Base-by-base conservation (phyloP, 2,329 filamentous ascomycete genomes). In the Alternaria viburni region DNA sequence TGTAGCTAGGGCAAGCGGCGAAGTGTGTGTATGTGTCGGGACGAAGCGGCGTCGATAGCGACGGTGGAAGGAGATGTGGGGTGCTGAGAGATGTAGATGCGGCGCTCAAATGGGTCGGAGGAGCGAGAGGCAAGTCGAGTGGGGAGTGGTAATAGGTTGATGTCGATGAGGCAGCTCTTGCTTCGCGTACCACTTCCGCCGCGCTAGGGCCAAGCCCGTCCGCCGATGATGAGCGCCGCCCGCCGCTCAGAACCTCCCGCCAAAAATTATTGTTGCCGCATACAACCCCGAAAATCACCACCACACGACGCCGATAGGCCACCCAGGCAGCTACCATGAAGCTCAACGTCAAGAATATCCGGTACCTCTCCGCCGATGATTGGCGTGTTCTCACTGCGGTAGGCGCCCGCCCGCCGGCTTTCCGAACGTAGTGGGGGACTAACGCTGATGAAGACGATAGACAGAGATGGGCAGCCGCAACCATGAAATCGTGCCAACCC, bases 371-470 rank as follows among this genome's bases (percentile, higher is more conserved):
- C 54, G 83, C 89, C 15, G 96, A 98, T 82, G 96, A 99, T 85
- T 99, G 96, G 93, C 89, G 92, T 73, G 94, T 97, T 67, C 90
- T 99, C 66, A 91, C 93, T 77, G 96, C 93, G 74, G 95, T 97
- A 90, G 63, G 68, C 59, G 30, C 62, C 32, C 32, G 54, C 54
- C 41, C 50, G 28, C 64, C 67, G 47, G 57, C 47, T 72, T 51
- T 70, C 66, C 67, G 56, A 58, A 62, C 51, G 50, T 65, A 54
- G 63, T 70, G 73, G 74, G 72, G 62, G 70, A 79, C 80, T 82
- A 77, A 78, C 69, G 74, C 70, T 73, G 70, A 72, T 72, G 65
- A 57, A 74, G 73, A 71, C 65, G 64, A 59, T 80, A 97, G 93
- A 92, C 96, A 74, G 96, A 99, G 81, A 90, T 90, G 82, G 95